phyloP scores from a whole-genome alignment of 208 protist species.

The Entamoeba moshkovskii region DNA sequence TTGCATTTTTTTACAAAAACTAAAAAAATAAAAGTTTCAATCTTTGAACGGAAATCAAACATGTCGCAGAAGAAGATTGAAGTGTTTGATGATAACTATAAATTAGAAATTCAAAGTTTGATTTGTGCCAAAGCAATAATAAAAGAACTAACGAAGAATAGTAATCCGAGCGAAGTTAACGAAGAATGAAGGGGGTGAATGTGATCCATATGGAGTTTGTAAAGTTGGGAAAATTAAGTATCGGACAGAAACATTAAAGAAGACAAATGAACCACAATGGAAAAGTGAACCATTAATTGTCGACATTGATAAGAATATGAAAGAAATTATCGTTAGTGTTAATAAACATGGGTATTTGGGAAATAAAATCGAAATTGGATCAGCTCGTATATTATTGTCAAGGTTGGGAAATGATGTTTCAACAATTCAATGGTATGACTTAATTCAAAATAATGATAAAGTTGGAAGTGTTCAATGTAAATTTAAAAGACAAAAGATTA shows the following conservation, averaged over 20 bases:
- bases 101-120: neutral
- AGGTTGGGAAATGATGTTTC: neutral
- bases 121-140: neutral
- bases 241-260: neutral
- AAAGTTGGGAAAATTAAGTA: neutral
- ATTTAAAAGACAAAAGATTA: neutral
- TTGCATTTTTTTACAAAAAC: too few species aligned
- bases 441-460: neutral
- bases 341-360: neutral
- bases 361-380: neutral
- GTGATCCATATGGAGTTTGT: neutral
- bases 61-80: neutral
- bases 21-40: too few species aligned
- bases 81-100: neutral
- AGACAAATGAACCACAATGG: neutral
- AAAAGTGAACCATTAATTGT: neutral
- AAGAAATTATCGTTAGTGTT: neutral
- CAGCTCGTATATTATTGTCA: neutral
- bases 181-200: neutral
- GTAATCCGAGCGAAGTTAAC: neutral
- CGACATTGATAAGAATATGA: neutral
- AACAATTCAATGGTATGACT: neutral
- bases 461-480: neutral
- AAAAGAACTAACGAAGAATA: neutral
- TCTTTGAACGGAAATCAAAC: too few species aligned